These are phyloP conservation scores for Populus ilicifolia DNA, from an alignment of 345 rosid species.

Conservation along the genomic window DNA sequence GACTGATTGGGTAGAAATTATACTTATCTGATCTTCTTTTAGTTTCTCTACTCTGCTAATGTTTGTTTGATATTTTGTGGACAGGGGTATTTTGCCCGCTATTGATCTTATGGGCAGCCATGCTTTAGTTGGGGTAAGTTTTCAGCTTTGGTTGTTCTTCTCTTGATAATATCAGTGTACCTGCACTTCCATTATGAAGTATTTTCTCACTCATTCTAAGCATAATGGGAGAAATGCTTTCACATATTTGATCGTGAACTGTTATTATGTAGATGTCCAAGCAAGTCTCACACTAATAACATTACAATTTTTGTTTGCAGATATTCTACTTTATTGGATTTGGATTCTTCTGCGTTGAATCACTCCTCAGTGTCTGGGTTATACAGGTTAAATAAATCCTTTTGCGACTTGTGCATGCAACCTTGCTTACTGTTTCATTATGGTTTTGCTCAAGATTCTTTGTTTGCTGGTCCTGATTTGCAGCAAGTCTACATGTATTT, in stretches of 20 bases:
- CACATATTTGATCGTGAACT: neutral
- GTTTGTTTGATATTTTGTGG: constrained; percentile 21
- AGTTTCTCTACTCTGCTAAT: constrained; percentile 22
- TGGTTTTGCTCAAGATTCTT: neutral
- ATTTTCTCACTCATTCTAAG: neutral
- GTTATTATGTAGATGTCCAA: neutral
- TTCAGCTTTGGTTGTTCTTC: neutral
- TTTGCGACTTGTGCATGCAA: no score
- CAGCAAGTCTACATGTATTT: constrained; percentile 98
- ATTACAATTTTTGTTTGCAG: constrained; percentile 36
- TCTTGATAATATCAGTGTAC: neutral
- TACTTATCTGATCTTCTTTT: neutral
- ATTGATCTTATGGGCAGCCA: constrained; percentile 49
- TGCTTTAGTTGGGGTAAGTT: constrained; percentile 77
- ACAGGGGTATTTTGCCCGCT: constrained; percentile 94
- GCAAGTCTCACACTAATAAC: constrained; percentile 1
- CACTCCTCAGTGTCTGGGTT: constrained; percentile 94
- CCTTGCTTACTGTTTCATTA: neutral
- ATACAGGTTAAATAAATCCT: constrained; percentile 59
- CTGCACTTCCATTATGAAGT: neutral
- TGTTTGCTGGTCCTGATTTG: constrained; percentile 14
- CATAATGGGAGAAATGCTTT: neutral
- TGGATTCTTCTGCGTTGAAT: constrained; percentile 65
- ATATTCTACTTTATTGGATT: constrained; percentile 85
- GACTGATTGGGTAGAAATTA: neutral